phyloP scores from a whole-genome alignment of 208 protist species.

The Leishmania aethiopica region DNA sequence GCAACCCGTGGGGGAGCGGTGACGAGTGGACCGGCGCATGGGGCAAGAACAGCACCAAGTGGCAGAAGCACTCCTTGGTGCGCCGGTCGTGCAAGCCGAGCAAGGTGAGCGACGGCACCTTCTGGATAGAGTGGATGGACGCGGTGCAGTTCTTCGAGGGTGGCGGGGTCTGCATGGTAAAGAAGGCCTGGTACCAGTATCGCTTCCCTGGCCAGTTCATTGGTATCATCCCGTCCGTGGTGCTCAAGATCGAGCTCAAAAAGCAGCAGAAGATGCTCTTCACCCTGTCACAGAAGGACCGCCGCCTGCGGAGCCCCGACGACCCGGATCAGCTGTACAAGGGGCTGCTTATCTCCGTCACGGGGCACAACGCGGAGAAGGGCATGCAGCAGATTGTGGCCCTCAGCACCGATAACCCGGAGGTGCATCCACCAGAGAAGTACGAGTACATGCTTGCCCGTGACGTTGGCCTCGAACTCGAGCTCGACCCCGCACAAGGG shows the following conservation, averaged over 20 bases:
- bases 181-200: slow-evolving; percentile 44
- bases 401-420: slow-evolving; percentile 28
- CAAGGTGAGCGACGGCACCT: slow-evolving; percentile 42
- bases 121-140: slow-evolving; percentile 72
- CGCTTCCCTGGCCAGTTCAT: slow-evolving; percentile 53
- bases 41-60: slow-evolving; percentile 34
- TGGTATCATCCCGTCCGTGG: slow-evolving; percentile 37
- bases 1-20: slow-evolving; percentile 35
- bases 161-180: slow-evolving; percentile 48
- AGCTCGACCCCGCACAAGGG: slow-evolving; percentile 42
- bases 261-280: slow-evolving; percentile 39
- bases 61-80: slow-evolving; percentile 37
- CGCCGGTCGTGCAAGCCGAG: slow-evolving; percentile 29
- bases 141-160: slow-evolving; percentile 61
- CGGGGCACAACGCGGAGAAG: slow-evolving; percentile 14
- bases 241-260: slow-evolving; percentile 49
- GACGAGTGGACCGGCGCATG: slow-evolving; percentile 49
- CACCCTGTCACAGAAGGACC: slow-evolving; percentile 63
- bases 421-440: slow-evolving; percentile 28
- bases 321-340: slow-evolving; percentile 47
- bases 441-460: slow-evolving; percentile 50
- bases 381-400: slow-evolving; percentile 25
- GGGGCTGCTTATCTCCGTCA: slow-evolving; percentile 51
- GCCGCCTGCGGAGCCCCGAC: slow-evolving; percentile 37
- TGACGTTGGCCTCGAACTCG: slow-evolving; percentile 48